Base-by-base conservation (phyloP, 2,329 filamentous ascomycete species). In the Scedosporium dehoogii region DNA sequence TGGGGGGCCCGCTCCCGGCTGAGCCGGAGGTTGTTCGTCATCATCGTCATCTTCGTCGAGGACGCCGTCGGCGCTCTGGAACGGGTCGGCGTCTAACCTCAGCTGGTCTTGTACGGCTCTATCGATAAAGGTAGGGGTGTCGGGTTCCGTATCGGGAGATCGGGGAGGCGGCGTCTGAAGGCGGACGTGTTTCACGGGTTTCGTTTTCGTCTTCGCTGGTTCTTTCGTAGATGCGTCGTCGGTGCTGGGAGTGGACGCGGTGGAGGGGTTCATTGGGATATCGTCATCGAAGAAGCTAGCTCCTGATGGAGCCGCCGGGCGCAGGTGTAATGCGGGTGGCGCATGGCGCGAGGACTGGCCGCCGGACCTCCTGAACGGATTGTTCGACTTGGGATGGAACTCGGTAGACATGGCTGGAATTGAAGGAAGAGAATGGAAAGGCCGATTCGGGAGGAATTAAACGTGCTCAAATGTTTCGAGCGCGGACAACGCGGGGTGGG, bases 111-210 rank as follows among this genome's bases (percentile, higher is more conserved):
- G 18, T 41, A 29, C 23, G 16, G 25, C 27, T 16, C 38, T 18
- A 48, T 60, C 18, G 23, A 48, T 29, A 41, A 46, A 29, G 4
- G 58, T 41, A 12, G 61, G 42, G 7, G 27, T 41, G 27, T 44
- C 53, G 29, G 44, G 57, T 55, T 63, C 46, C 14, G 61, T 53
- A 57, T 84, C 81, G 66, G 82, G 81, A 12, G 81, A 81, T n/a
- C 81, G 79, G 3, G 84, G 84, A 63, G 84, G 84, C 60, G 85
- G 85, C 51, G 84, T 86, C 69, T 86, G 80, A 7, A 88, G 82
- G 69, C 86, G 84, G 64, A 90, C 87, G 69, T 84, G 88, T 74
- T 89, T 88, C 64, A 82, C 78, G 46, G 84, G 77, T 76, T 81
- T 89, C 48, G 72, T 58, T 38, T 18, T 27, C 6, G n/a, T n/a